Conservation (phyloP, 129 eudicot species). For the Scalesia atractyloides region DNA sequence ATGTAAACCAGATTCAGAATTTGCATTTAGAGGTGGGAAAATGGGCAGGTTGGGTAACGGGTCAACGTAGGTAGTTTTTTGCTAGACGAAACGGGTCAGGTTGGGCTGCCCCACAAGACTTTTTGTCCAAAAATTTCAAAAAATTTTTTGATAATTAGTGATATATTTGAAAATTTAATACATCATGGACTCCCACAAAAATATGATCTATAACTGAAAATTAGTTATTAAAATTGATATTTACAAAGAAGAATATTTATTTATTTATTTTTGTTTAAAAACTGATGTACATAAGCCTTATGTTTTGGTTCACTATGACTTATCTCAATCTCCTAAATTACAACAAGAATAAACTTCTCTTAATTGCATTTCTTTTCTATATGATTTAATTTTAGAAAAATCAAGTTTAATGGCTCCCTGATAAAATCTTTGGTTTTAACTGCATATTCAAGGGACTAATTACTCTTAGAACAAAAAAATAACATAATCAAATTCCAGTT, state of each 20-base stretch:
- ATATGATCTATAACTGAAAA: too few species aligned
- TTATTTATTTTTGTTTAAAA: background rate
- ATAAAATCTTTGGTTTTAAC: background rate
- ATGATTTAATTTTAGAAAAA: background rate
- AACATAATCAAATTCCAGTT: background rate
- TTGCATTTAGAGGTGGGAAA: conserved; percentile 7
- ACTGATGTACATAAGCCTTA: background rate
- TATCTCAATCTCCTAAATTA: background rate
- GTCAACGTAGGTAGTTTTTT: background rate
- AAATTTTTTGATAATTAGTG: background rate
- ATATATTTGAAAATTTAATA: too few species aligned
- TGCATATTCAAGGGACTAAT: background rate
- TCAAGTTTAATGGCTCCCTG: background rate
- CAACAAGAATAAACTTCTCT: background rate
- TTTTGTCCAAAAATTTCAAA: background rate
- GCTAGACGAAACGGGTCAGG: background rate
- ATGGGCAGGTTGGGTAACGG: background rate
- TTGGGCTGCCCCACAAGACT: background rate
- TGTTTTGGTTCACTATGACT: background rate
- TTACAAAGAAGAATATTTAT: too few species aligned
- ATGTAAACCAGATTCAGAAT: background rate
- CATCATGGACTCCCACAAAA: too few species aligned
- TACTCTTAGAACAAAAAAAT: background rate
- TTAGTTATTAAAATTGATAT: too few species aligned
- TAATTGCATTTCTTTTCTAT: background rate